phyloP scores from a whole-genome alignment of 1,284 basidiomycete genomes.

The Exobasidium rhododendri region DNA sequence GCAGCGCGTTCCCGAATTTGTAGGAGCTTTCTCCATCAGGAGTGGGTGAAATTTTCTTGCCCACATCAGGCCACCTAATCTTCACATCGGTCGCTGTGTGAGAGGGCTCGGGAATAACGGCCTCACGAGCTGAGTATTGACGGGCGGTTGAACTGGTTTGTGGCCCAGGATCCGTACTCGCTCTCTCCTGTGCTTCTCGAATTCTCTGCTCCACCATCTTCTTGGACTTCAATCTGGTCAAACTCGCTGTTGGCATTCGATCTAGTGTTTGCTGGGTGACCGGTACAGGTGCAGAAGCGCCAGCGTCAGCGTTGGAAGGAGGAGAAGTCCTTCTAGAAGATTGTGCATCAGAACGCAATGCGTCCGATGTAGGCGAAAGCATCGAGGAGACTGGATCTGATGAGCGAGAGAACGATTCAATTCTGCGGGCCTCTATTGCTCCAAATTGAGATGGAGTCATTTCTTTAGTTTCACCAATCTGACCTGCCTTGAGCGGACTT shows the following conservation, averaged over 20 bases:
- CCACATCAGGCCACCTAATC: not conserved
- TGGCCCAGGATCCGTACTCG: not conserved
- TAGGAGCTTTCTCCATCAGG: not conserved
- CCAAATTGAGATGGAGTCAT: slow-evolving; percentile 10
- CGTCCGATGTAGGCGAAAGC: slow-evolving; percentile 14
- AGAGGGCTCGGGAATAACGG: not conserved
- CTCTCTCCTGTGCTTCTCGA: slow-evolving; percentile 41
- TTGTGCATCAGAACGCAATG: slow-evolving; percentile 19
- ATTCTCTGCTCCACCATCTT: slow-evolving; percentile 46
- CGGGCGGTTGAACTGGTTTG: not conserved
- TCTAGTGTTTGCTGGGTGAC: slow-evolving; percentile 19
- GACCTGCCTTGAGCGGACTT: slow-evolving; percentile 32
- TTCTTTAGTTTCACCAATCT: slow-evolving; percentile 13
- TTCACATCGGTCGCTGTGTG: not conserved
- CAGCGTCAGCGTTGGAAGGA: slow-evolving; percentile 17
- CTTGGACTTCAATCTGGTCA: slow-evolving; percentile 39
- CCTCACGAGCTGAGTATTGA: not conserved
- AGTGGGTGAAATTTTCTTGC: not conserved
- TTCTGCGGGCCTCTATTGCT: not conserved
- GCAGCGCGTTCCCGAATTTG: slow-evolving; percentile 9
- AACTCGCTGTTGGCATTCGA: slow-evolving; percentile 32
- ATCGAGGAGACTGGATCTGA: slow-evolving; percentile 14
- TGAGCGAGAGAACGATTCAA: not conserved
- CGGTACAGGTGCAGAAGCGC: not conserved
- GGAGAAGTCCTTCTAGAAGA: slow-evolving; percentile 5